phyloP scores from a whole-genome alignment of 441 rosid species.

The Adansonia madagascariensis region DNA sequence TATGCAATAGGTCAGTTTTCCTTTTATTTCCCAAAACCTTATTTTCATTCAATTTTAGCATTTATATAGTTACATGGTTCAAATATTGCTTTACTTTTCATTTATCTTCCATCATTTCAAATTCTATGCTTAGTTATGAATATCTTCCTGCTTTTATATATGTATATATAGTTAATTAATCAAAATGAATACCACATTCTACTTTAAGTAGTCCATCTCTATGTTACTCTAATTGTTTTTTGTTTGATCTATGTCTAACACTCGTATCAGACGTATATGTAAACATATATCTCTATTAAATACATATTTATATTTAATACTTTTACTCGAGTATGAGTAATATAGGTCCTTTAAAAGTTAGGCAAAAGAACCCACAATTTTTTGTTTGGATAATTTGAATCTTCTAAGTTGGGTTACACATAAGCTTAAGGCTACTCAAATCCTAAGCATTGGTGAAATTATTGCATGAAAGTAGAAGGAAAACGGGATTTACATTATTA shows the following conservation, averaged over 20 bases:
- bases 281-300: too few species aligned
- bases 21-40: background rate
- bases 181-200: constrained; percentile 21
- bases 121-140: background rate
- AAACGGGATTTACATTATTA: background rate
- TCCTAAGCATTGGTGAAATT: constrained; percentile 26
- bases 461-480: constrained; percentile 21
- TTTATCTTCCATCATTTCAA: too few species aligned
- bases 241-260: too few species aligned
- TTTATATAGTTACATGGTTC: background rate
- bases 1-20: constrained; percentile 75
- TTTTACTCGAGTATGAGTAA: too few species aligned
- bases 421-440: constrained; percentile 23
- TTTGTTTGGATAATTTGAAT: constrained; percentile 24
- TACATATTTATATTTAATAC: too few species aligned
- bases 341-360: constrained; percentile 31
- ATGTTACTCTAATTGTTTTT: too few species aligned
- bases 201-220: constrained; percentile 20
- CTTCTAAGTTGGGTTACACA: constrained; percentile 33
- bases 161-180: background rate
- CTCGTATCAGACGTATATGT: too few species aligned
- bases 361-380: constrained; percentile 43
- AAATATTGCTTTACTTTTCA: background rate
- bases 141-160: background rate
- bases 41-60: background rate